Evolutionary conservation across 805 yeast species (phyloP), one percentile per base, ranked within the genome.

Genomic region (Candida palmyrensis): DNA sequence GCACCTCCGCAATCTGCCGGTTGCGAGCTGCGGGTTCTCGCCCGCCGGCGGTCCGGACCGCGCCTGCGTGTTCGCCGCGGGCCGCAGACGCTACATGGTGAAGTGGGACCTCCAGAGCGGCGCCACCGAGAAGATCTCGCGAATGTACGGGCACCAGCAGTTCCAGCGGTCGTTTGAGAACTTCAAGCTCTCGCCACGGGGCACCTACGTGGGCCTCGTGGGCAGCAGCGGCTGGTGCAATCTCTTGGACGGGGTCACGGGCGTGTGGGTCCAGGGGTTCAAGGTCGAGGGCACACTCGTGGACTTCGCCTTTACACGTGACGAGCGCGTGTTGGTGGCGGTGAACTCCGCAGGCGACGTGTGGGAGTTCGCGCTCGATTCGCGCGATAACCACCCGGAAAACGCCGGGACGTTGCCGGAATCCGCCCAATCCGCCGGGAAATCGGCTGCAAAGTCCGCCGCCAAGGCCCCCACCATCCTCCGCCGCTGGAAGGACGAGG

Each of bases 221-320:
- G 98, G 97, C 47, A 77, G 78, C 40, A 76, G 81, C 36, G 99
- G 99, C 21, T 90, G 96, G 92, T 71, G 92, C 40, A 90, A 90
- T 53, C 53, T 94, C 4, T 51, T 92, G 19, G 78, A 81, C 29
- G 82, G 92, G 2, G 47, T 63, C 5, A 81, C 86, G 0, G 94
- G 95, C n/a, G 88, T 84, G 47, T 89, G 92, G 83, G 53, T 86
- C 14, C 73, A 77, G 29, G 95, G 90, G 2, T 87, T 87, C 51
- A 90, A 90, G 55, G 73, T 88, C 19, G 96, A 92, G 53, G 97
- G 97, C 4, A 74, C 75, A 1, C 64, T 89, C 27, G 77, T 82
- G 5, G 98, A 92, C 57, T 77, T 89, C 48, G 88, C 71, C 19
- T 84, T 89, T 72, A 49, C 73, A 25, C 43, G 40, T 4, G 73